Conservation (phyloP, 257 asterid genomes). For the Nicotiana noctiflora region DNA sequence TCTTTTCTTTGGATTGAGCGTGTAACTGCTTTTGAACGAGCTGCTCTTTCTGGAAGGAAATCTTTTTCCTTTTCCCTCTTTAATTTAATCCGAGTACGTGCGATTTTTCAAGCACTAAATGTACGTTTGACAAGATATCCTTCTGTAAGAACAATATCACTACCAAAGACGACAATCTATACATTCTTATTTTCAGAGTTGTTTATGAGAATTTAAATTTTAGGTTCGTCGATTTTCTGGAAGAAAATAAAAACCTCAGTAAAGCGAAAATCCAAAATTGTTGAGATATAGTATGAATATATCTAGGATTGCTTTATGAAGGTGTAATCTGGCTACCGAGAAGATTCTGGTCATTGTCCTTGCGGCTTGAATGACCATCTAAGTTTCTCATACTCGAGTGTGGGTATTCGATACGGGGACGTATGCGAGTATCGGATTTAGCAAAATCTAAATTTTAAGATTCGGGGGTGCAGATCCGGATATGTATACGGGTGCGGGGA, state of each 20-base stretch:
- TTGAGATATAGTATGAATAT: neutral
- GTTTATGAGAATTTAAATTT: neutral
- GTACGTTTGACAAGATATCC: neutral
- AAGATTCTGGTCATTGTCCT: neutral
- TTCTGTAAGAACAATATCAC: neutral
- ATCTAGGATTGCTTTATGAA: constrained; percentile 4
- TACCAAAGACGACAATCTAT: neutral
- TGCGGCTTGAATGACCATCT: neutral
- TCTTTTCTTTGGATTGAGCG: neutral
- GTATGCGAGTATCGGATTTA: too few species aligned
- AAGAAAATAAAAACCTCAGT: neutral
- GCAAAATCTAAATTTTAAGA: too few species aligned
- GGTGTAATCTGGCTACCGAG: neutral
- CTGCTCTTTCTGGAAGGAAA: constrained; percentile 1
- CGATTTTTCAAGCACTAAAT: neutral
- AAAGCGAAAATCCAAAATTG: neutral
- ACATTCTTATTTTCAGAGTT: neutral
- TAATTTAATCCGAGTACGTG: neutral
- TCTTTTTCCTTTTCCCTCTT: neutral
- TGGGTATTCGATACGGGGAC: too few species aligned
- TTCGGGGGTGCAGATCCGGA: too few species aligned
- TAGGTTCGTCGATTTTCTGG: neutral
- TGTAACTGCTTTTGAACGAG: neutral
- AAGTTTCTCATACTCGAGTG: too few species aligned
- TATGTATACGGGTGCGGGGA: too few species aligned